Conservation (phyloP, 495 filamentous ascomycete genomes). For the Xanthoparmelia taractica region DNA sequence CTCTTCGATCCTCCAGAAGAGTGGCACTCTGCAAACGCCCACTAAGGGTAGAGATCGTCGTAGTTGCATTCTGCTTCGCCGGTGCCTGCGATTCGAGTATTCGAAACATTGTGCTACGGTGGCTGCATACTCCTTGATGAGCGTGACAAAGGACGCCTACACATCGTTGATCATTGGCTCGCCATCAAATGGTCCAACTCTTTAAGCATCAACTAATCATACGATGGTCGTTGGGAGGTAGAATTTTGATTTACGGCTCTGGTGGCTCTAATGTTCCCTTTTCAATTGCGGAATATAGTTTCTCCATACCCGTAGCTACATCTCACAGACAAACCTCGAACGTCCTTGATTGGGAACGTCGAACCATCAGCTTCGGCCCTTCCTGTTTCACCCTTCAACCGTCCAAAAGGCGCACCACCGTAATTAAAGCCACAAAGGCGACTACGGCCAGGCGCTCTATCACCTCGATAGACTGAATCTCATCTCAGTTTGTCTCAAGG, state of each 20-base stretch:
- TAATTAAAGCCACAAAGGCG: too few species aligned
- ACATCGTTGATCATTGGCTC: slow-evolving; percentile 9
- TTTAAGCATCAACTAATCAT: neutral
- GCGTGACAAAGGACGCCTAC: neutral
- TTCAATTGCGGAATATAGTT: neutral
- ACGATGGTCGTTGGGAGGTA: too few species aligned
- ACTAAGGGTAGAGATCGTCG: slow-evolving; percentile 84
- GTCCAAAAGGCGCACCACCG: neutral
- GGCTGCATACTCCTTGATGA: slow-evolving; percentile 4
- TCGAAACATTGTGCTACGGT: slow-evolving; percentile 58
- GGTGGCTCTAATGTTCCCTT: too few species aligned
- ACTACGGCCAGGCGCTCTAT: neutral
- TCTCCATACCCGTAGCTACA: neutral
- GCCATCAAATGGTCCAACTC: neutral
- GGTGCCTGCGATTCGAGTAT: slow-evolving; percentile 79
- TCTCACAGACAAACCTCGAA: neutral
- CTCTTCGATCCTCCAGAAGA: slow-evolving; percentile 85
- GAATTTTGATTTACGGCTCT: too few species aligned
- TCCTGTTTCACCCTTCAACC: neutral
- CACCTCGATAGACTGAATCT: neutral
- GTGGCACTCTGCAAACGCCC: slow-evolving; percentile 79
- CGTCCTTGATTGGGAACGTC: neutral
- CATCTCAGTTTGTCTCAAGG: neutral
- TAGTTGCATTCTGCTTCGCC: slow-evolving; percentile 89
- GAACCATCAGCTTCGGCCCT: neutral